A percentile compares a stretch with the other conserved stretches of the same genome.
phyloP scores from a whole-genome alignment of 1,139 yeast species.

The Pichia sorboxylosa region DNA sequence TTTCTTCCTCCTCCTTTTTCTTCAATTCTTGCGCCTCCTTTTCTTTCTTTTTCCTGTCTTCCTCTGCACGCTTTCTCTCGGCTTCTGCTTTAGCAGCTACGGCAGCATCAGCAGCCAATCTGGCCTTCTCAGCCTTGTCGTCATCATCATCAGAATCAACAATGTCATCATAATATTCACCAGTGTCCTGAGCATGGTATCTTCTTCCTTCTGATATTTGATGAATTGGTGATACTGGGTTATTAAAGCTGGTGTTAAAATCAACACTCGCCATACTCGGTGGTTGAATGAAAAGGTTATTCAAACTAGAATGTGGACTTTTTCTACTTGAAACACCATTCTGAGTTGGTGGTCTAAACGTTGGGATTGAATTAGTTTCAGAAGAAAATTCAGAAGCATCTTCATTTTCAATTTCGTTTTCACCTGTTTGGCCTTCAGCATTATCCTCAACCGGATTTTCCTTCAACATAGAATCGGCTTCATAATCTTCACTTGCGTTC shows the following conservation, averaged over 20 bases:
- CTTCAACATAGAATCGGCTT: not conserved
- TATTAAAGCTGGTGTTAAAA: no score
- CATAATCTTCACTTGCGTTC: not conserved
- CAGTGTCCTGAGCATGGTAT: slow-evolving; percentile 22
- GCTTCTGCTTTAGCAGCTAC: slow-evolving; percentile 14
- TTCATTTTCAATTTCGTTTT: not conserved
- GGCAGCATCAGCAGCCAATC: slow-evolving; percentile 13
- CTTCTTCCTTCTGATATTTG: slow-evolving; percentile 18
- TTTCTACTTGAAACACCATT: slow-evolving; percentile 4
- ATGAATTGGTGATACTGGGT: slow-evolving; percentile 16
- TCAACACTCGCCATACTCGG: not conserved
- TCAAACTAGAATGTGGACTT: not conserved
- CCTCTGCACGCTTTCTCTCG: slow-evolving; percentile 9
- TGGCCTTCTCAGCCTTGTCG: slow-evolving; percentile 16
- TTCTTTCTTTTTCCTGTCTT: slow-evolving; percentile 16
- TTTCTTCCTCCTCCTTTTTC: slow-evolving; percentile 2
- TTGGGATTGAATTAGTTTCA: slow-evolving; percentile 3
- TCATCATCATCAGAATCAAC: slow-evolving; percentile 31
- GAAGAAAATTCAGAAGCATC: not conserved
- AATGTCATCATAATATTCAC: slow-evolving; percentile 32
- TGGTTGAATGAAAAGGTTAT: slow-evolving; percentile 19
- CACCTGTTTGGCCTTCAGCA: no score
- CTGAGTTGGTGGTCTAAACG: slow-evolving; percentile 14
- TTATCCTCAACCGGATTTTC: not conserved
- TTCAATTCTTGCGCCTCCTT: slow-evolving; percentile 9